Conservation (phyloP, 2,329 filamentous ascomycete species). For the Pestalotiopsis sp. region DNA sequence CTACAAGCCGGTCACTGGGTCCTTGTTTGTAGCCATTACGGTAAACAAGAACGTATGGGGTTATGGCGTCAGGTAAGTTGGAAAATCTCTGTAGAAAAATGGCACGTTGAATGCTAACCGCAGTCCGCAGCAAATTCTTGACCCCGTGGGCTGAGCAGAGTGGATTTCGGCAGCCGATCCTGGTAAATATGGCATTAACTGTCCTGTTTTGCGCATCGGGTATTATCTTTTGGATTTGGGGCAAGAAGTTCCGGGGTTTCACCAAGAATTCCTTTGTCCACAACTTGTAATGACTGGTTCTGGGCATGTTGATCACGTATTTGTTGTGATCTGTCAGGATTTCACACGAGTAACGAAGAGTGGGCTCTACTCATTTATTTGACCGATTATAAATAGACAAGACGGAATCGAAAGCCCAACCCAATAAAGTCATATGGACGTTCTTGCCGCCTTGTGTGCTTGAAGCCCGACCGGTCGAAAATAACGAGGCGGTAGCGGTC, state of each 20-base stretch:
- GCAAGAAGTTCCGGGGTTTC: conserved; percentile 19
- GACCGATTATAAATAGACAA: no score
- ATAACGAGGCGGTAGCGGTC: not conserved
- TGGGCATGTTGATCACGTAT: not conserved
- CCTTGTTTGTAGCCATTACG: conserved; percentile 59
- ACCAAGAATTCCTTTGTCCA: conserved; percentile 26
- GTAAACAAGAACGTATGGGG: conserved; percentile 41
- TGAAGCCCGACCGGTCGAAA: not conserved
- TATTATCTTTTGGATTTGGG: conserved; percentile 29
- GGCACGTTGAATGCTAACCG: not conserved
- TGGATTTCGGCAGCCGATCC: conserved; percentile 26
- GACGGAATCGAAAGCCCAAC: no score
- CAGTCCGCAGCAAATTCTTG: conserved; percentile 24
- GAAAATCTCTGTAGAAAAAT: not conserved
- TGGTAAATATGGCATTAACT: conserved; percentile 30
- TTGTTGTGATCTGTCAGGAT: not conserved
- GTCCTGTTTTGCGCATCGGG: conserved; percentile 19
- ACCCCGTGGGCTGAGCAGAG: conserved; percentile 26
- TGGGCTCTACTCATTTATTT: no score
- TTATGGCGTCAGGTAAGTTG: conserved; percentile 25
- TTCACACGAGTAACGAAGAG: no score
- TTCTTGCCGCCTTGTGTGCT: no score
- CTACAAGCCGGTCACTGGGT: conserved; percentile 66
- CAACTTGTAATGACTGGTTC: not conserved
- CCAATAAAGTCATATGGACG: no score